Base-by-base conservation (phyloP, 1,139 yeast genomes). In the Blastobotrys ciferrii region DNA sequence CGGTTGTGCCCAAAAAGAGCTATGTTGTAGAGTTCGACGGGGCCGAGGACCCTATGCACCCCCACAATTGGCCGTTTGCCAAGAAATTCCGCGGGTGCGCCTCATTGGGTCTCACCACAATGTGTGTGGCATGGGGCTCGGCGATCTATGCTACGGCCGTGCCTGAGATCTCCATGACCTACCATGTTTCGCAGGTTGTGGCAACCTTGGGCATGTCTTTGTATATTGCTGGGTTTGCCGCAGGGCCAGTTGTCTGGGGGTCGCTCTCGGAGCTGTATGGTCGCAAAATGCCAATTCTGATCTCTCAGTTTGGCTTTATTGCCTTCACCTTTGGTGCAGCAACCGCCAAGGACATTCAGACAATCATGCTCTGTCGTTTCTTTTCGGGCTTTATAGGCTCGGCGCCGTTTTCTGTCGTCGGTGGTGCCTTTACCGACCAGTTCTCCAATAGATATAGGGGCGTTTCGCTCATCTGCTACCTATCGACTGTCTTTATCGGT, bases 241-340 rank as follows among this genome's bases (percentile, higher is more conserved):
- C 84, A 0, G 94, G 95, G n/a, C 95, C 95, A 3, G 71, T 84
- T 32, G 58, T 84, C 23, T 85, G 86, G 80, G 95, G 89, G 15
- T 94, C 94, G 2, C 63, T 84, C 42, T 82, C 89, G 5, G 94
- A 84, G 64, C 61, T 84, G 42, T 81, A 73, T 56, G 95, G 95
- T 44, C 76, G 95, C 64, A 77, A 76, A 59, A 66, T 72, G 2
- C 78, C 84, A 5, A 54, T 84, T 42, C 52, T 82, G 0, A 53
- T 77, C 1, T 77, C 87, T 1, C 61, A 75, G 5, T 69, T 85
- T 38, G 76, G 83, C 1, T 80, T 76, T 60, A 69, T 76, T 23
- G 61, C 79, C 44, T 85, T 86, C 65, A 73, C 76, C 42, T 84
- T 84, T 60, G 92, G 84, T 1, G 80, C 77, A 17, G 94, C 88